Conservation (phyloP, 768 basidiomycete species). For the Mycena olivaceomarginata region DNA sequence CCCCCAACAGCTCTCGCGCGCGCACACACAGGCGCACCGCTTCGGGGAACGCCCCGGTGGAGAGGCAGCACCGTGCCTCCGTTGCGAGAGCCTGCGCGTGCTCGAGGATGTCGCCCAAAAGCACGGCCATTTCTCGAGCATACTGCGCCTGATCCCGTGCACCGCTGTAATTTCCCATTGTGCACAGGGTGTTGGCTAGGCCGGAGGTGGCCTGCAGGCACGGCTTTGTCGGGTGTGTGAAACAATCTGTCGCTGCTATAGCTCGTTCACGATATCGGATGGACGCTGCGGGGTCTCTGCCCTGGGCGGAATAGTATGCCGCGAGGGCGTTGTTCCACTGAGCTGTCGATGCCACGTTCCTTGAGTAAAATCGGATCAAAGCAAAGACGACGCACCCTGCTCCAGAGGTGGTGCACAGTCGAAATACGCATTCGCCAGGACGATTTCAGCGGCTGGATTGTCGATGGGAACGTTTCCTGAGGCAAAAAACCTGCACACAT, state of each 20-base stretch:
- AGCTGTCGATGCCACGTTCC: background rate
- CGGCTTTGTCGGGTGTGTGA: background rate
- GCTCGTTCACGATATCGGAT: background rate
- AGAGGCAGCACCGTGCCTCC: constrained; percentile 9
- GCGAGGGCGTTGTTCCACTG: constrained; percentile 24
- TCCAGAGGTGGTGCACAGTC: background rate
- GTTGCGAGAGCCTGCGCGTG: background rate
- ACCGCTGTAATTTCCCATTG: background rate
- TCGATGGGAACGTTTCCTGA: background rate
- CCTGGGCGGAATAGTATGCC: background rate
- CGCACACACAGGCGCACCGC: no score
- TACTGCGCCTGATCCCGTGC: background rate
- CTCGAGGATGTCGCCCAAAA: background rate
- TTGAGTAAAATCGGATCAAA: background rate
- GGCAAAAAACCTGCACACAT: background rate
- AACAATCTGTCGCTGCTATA: background rate
- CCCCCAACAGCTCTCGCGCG: no score
- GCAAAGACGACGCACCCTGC: background rate
- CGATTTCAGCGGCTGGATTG: background rate
- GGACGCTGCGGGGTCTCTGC: background rate
- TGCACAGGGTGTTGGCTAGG: constrained; percentile 5
- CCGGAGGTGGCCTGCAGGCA: background rate
- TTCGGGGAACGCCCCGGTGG: no score
- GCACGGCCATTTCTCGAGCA: background rate
- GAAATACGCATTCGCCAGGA: constrained; percentile 7